phyloP scores from a whole-genome alignment of 2,329 filamentous ascomycete genomes.

The Daldinia sp. region DNA sequence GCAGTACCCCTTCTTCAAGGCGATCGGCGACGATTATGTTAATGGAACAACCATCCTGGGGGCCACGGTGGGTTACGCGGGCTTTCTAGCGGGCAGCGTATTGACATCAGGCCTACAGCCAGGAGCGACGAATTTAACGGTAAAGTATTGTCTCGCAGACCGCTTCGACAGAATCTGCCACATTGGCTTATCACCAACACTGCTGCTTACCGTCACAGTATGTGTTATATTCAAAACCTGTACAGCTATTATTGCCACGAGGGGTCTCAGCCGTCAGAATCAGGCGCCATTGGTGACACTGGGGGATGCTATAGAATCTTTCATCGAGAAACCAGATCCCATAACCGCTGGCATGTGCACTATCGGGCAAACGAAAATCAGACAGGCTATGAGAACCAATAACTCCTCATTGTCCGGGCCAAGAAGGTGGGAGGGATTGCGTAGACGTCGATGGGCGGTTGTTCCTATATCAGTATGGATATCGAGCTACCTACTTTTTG shows the following conservation, averaged over 20 bases:
- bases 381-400: not conserved
- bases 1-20: conserved; percentile 19
- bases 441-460: conserved; percentile 15
- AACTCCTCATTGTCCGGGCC: conserved; percentile 16
- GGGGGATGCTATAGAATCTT: conserved; percentile 61
- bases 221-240: conserved; percentile 53
- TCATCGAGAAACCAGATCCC: conserved; percentile 56
- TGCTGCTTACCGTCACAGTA: conserved; percentile 37
- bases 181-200: conserved; percentile 32
- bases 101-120: conserved; percentile 24
- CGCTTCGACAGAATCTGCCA: conserved; percentile 29
- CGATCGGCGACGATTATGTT: not conserved
- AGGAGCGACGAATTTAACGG: conserved; percentile 7
- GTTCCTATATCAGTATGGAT: conserved; percentile 31
- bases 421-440: conserved; percentile 14
- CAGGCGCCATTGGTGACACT: conserved; percentile 58
- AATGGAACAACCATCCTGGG: not conserved
- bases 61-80: not conserved
- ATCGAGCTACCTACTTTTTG: conserved; percentile 33
- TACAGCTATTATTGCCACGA: conserved; percentile 47
- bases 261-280: conserved; percentile 43
- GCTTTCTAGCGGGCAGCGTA: not conserved
- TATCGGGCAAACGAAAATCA: conserved; percentile 25
- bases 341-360: conserved; percentile 47
- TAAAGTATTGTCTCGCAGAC: conserved; percentile 38